Conservation (phyloP, 2,329 filamentous ascomycete genomes). For the Sarocladium kiliense region DNA sequence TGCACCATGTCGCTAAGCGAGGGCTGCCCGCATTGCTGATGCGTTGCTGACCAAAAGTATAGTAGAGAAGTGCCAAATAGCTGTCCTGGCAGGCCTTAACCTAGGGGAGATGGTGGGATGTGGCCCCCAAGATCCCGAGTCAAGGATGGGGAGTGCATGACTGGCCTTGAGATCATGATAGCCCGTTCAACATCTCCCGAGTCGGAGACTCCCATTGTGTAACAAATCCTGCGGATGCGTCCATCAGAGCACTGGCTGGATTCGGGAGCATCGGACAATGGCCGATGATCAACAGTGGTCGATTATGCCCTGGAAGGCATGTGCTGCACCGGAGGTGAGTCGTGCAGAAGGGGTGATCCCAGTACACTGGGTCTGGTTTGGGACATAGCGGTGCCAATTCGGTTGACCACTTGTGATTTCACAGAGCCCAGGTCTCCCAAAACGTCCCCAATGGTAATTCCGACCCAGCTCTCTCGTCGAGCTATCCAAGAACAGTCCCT, state of each 20-base stretch:
- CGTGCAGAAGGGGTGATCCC: background rate
- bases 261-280: background rate
- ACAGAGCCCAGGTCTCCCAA: background rate
- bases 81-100: background rate
- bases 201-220: background rate
- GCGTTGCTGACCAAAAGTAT: conserved; percentile 2
- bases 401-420: background rate
- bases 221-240: background rate
- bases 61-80: background rate
- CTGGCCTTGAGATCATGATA: too few species aligned
- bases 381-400: background rate
- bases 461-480: background rate
- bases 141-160: too few species aligned
- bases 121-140: background rate
- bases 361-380: background rate
- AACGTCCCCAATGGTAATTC: background rate
- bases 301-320: background rate
- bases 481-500: background rate
- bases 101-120: background rate
- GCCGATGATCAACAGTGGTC: background rate
- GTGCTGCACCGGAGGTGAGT: background rate
- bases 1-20: background rate
- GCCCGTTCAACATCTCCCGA: too few species aligned
- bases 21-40: background rate
- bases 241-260: background rate